Evolutionary conservation across 805 yeast species (phyloP), one percentile per base, ranked within the genome.

Genomic region (Candida ficus): DNA sequence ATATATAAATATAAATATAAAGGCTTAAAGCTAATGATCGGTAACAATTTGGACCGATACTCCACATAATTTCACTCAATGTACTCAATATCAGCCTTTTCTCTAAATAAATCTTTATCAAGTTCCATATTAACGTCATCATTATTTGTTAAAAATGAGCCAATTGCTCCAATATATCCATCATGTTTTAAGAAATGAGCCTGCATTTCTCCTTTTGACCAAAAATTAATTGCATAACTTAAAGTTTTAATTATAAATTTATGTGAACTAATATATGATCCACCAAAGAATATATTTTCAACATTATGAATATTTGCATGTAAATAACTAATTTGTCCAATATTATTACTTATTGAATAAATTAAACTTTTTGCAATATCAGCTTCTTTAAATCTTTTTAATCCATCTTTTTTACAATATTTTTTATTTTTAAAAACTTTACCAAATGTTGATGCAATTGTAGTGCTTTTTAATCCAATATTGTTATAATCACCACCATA

Each of bases 141-240:
- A 5, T 57, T 58, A 37, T 51, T 54, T 26, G 56, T 78, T 54
- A 90, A 68, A 50, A 90, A 90, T 1, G 98, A 97, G 17, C 99
- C 99, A 62, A 93, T 86, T 30, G 95, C 86, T 5, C 99, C 99
- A 43, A 93, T 70, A 58, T 90, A 93, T 0, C 98, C 97, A 60
- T 93, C 99, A 57, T 93, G 99, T 43, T 95, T 79, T 48, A 93
- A 70, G 62, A 93, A 93, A 62, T 88, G 93, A n/a, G 96, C 95
- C 49, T 78, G 75, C 73, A 89, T 91, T 37, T 76, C 81, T 14
- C 97, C 96, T 45, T 83, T 70, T 7, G 96, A 86, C 99, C 99
- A 93, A 68, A 91, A 93, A 52, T 86, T 78, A 49, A 93, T 91
- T 17, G 98, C 99, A 63, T 82, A 90, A 47, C 91, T 80, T 48